Base-by-base conservation (phyloP, 331 rosid genomes). In the Phaseolus coccineus region DNA sequence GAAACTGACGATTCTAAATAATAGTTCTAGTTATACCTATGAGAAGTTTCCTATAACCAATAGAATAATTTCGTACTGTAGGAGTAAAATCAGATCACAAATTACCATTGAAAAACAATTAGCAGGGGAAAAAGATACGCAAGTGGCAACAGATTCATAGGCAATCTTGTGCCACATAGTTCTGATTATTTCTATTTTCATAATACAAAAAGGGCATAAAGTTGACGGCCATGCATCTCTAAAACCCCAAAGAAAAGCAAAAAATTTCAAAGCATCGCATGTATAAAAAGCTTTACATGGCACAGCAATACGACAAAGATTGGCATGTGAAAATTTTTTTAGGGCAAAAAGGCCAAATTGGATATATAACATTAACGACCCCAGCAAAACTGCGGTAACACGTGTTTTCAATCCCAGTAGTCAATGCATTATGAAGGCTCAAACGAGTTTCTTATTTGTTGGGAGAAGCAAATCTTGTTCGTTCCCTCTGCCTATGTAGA, bases 391-490 rank as follows among this genome's bases (percentile, higher is more conserved):
- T 90, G 89, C 87, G 79, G 81, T 67, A 80, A 68, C 37, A 39
- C 70, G 25, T 48, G 66, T 72, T 78, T 81, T 81, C 79, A 77
- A 79, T 65, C 67, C 53, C 59, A 61, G 82, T 62, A 80, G 28
- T 22, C 52, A 76, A 40, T 13, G 13, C 12, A 42, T 13, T 2
- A 85, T 42, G 72, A 63, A 81, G 64, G 55, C 2, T 37, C 40
- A 5, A 42, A 42, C 47, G 3, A 42, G 13, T 61, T n/a, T 42
- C 24, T 84, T 85, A 88, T 85, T 87, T 77, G 39, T 86, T 73
- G 40, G 99, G 98, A 71, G 99, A 90, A 69, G 99, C 97, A 89
- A 96, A 96, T 88, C 99, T 85, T 65, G 97, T 90, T 71, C 87
- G 76, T 65, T 94, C 98, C 87, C 97, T 89, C 81, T 81, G 98